Percentiles rank a stretch among this genome's conserved stretches.
phyloP scores from a whole-genome alignment of 495 filamentous ascomycete genomes.

The Xylaria bambusicola region DNA sequence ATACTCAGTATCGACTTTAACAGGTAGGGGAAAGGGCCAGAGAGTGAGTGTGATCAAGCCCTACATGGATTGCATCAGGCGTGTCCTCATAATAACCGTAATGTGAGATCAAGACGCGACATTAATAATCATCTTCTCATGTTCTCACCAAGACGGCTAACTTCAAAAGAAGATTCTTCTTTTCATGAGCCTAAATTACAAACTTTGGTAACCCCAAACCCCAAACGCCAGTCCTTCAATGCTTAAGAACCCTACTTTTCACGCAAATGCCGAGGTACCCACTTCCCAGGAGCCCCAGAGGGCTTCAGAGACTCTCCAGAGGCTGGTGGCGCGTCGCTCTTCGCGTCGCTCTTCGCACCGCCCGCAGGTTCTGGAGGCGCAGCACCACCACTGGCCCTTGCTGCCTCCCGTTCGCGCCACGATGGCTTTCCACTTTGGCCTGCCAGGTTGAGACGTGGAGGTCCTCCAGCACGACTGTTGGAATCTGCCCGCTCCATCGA shows the following conservation, averaged over 20 bases:
- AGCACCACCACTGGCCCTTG: constrained; percentile 49
- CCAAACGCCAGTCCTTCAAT: constrained; percentile 35
- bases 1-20: background rate
- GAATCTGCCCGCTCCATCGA: constrained; percentile 53
- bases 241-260: constrained; percentile 32
- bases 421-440: constrained; percentile 57
- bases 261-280: constrained; percentile 39
- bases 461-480: constrained; percentile 55
- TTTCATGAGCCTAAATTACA: constrained; percentile 32
- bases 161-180: constrained; percentile 29
- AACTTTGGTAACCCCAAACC: constrained; percentile 33
- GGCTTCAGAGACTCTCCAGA: constrained; percentile 42
- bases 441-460: constrained; percentile 69
- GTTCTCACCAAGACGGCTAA: constrained; percentile 6
- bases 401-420: constrained; percentile 86
- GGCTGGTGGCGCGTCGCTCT: constrained; percentile 30
- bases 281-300: constrained; percentile 48
- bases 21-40: background rate
- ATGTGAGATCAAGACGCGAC: background rate
- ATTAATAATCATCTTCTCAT: constrained; percentile 14
- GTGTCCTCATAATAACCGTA: background rate
- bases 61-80: background rate
- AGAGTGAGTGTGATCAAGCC: background rate
- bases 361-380: constrained; percentile 21
- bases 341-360: constrained; percentile 21